Base-by-base conservation (phyloP, 352 stramenopile species). In the Pythium monospermum region DNA sequence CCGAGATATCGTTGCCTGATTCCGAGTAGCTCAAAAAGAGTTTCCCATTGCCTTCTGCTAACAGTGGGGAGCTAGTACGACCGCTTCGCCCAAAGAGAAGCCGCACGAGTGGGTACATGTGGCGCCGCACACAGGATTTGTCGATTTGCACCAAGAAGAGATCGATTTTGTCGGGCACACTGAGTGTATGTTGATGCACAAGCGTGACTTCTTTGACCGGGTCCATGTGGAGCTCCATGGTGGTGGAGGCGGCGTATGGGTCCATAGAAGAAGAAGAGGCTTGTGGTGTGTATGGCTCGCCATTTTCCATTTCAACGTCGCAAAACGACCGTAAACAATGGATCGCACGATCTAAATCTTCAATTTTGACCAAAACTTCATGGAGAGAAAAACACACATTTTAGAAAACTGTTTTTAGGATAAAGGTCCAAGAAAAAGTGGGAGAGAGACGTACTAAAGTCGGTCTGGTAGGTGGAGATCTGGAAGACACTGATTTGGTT, bases 401-500 rank as follows among this genome's bases (percentile, higher is more conserved):
- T 27, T 32, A 22, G 22, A 25, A 41, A 21, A 41, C 36, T 10
- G 13, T 45, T 4, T 13, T 16, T 4, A 21, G 16, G 23, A 13
- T 18, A 23, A 7, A 31, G 31, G 23, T 18, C 16, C 19, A 30
- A 28, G 18, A 37, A 5, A 16, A 16, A 1, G 15, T 7, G 4
- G 18, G 19, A 23, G n/a, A n/a, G n/a, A n/a, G n/a, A 61, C 69
- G 46, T 37, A 83, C 74, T 73, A 33, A 83, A 87, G 53, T 87
- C 75, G 8, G 73, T 82, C 42, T 87, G 75, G 58, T 85, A 87
- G 15, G 75, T 83, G 4, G 75, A 87, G 64, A 87, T 77, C 69
- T 85, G 73, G 49, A 84, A 85, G 16, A 87, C 75, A 40, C 71
- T 83, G 51, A 87, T 65, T 6, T 58, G 40, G 44, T 83, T 58